Percentiles rank a stretch among this genome's conserved stretches.
These are phyloP conservation scores for Zalerion maritima DNA, from an alignment of 495 filamentous ascomycete genomes.

Conservation along the genomic window DNA sequence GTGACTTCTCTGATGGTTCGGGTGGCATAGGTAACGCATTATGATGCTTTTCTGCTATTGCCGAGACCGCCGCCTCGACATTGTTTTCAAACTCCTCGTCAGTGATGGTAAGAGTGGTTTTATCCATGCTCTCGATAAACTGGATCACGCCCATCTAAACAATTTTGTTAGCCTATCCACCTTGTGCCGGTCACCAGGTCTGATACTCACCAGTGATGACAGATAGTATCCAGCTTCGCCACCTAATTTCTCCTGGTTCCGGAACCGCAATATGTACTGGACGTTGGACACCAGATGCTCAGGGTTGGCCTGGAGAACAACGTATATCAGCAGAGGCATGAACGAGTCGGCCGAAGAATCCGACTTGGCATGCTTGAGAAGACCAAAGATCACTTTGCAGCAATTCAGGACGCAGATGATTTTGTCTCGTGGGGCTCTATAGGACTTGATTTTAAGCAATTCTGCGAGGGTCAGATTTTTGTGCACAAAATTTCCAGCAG, in stretches of 20 bases:
- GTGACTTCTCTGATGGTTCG: conserved; percentile 46
- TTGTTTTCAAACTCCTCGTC: conserved; percentile 92
- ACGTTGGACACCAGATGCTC: conserved; percentile 94
- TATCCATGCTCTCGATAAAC: conserved; percentile 92
- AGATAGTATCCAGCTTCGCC: conserved; percentile 97
- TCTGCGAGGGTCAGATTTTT: conserved; percentile 38
- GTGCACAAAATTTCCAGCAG: background rate
- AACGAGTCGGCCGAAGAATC: conserved; percentile 95
- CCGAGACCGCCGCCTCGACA: conserved; percentile 91
- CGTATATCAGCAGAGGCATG: conserved; percentile 89
- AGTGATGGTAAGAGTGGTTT: conserved; percentile 81
- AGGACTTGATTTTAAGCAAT: conserved; percentile 86
- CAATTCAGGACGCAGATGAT: conserved; percentile 97
- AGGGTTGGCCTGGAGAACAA: conserved; percentile 85
- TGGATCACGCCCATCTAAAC: conserved; percentile 80
- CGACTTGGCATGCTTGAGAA: conserved; percentile 78
- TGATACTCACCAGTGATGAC: conserved; percentile 66
- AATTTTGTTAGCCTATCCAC: conserved; percentile 1
- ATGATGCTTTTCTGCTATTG: conserved; percentile 78
- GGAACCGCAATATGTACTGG: conserved; percentile 92
- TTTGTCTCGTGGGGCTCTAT: conserved; percentile 91
- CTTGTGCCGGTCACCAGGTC: background rate
- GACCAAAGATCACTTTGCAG: conserved; percentile 99
- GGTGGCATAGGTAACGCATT: conserved; percentile 30
- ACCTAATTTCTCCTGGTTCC: conserved; percentile 91